Evolutionary conservation across 352 stramenopile genomes (phyloP).

Genomic region (Globisporangium paroecandrum): DNA sequence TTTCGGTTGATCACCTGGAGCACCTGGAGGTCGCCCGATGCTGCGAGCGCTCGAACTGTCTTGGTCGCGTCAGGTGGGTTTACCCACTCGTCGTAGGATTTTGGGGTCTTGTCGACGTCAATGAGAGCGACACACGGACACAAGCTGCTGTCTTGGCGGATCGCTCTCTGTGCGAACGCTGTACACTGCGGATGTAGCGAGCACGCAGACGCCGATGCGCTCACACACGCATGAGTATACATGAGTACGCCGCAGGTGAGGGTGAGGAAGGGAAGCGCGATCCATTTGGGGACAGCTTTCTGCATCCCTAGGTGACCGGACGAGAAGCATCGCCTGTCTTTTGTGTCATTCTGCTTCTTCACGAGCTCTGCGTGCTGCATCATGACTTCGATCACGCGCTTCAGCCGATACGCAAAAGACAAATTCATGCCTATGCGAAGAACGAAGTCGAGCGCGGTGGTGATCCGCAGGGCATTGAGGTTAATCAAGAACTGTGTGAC

Average conservation of each 20-base stretch:
- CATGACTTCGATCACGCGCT: conserved; percentile 26
- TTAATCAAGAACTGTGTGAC: conserved; percentile 27
- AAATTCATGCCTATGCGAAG: conserved; percentile 33
- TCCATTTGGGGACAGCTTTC: conserved; percentile 7
- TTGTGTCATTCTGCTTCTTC: no score
- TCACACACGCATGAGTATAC: conserved; percentile 13
- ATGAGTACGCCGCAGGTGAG: conserved; percentile 13
- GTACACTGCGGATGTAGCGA: conserved; percentile 21
- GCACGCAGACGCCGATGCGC: conserved; percentile 13
- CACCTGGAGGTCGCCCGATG: conserved; percentile 28
- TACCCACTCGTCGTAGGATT: conserved; percentile 31
- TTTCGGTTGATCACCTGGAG: conserved; percentile 34
- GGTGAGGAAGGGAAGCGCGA: conserved; percentile 13
- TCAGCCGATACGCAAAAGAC: conserved; percentile 32
- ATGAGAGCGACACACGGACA: conserved; percentile 36
- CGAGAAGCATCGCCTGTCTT: no score
- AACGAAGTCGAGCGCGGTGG: conserved; percentile 20
- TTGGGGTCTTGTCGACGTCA: conserved; percentile 28
- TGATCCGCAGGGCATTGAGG: conserved; percentile 34
- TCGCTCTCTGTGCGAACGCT: conserved; percentile 22
- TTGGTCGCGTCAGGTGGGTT: conserved; percentile 26
- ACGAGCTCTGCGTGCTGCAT: not conserved
- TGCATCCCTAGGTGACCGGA: not conserved
- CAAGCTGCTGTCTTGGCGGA: not conserved
- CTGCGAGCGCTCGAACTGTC: conserved; percentile 18